phyloP scores from a whole-genome alignment of 495 filamentous ascomycete species.

The Penicillium psychrofluorescens region DNA sequence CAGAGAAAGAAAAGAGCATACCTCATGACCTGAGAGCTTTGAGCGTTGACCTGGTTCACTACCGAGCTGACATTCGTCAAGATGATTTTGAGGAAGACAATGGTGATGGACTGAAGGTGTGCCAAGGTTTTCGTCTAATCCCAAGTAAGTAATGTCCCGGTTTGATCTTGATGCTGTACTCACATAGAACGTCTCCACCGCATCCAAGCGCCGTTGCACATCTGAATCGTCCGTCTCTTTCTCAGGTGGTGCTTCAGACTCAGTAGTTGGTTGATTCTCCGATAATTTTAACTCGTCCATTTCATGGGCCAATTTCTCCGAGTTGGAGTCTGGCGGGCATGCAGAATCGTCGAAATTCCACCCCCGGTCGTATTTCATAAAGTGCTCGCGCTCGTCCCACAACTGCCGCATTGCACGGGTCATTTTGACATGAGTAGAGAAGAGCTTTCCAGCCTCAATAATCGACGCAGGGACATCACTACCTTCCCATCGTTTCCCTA shows the following conservation, averaged over 20 bases:
- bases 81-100: constrained; percentile 83
- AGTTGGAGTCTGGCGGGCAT: constrained; percentile 30
- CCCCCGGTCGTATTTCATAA: constrained; percentile 84
- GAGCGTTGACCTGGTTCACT: constrained; percentile 45
- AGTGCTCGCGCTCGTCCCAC: constrained; percentile 88
- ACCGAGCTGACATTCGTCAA: constrained; percentile 69
- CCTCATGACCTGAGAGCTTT: constrained; percentile 33
- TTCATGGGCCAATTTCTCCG: constrained; percentile 18
- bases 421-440: constrained; percentile 81
- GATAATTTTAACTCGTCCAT: constrained; percentile 22
- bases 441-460: constrained; percentile 88
- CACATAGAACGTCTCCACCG: constrained; percentile 81
- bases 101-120: constrained; percentile 86
- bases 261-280: constrained; percentile 19
- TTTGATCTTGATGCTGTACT: constrained; percentile 22
- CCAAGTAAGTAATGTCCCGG: constrained; percentile 11
- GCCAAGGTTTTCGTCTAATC: constrained; percentile 64
- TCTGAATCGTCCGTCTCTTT: constrained; percentile 52
- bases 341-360: constrained; percentile 59
- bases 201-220: constrained; percentile 58
- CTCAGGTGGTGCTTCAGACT: constrained; percentile 23
- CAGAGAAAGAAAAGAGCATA: constrained; percentile 9
- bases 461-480: constrained; percentile 89
- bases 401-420: constrained; percentile 85
- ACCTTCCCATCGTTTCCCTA: constrained; percentile 79